A percentile compares a stretch with the other conserved stretches of the same genome.
phyloP scores from a whole-genome alignment of 2,329 filamentous ascomycete species.

The Cladosporium phlei region DNA sequence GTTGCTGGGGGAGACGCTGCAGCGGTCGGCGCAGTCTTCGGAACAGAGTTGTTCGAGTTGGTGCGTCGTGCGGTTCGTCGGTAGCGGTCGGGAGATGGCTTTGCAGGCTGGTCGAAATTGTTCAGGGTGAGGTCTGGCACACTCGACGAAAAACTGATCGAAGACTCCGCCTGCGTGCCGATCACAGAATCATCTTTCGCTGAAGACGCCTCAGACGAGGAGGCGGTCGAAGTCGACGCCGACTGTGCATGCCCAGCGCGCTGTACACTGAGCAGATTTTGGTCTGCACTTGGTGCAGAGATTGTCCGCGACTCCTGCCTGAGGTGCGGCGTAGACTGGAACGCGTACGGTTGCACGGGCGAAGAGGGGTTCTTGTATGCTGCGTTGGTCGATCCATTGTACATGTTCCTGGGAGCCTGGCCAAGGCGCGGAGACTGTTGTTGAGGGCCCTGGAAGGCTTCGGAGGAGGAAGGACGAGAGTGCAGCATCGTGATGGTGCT shows the following conservation, averaged over 20 bases:
- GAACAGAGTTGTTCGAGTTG: conserved; percentile 43
- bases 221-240: conserved; percentile 41
- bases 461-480: conserved; percentile 39
- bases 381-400: conserved; percentile 38
- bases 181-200: conserved; percentile 34
- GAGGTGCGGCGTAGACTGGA: conserved; percentile 50
- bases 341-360: conserved; percentile 48
- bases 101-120: conserved; percentile 54
- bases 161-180: conserved; percentile 28
- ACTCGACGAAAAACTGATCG: conserved; percentile 47
- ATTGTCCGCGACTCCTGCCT: conserved; percentile 53
- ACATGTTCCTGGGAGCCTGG: conserved; percentile 40
- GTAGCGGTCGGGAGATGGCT: conserved; percentile 77
- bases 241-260: conserved; percentile 29
- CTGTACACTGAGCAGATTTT: conserved; percentile 19
- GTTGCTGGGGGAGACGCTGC: conserved; percentile 49
- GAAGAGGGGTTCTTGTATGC: conserved; percentile 40
- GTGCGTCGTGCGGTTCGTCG: conserved; percentile 51
- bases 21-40: conserved; percentile 29
- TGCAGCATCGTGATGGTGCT: conserved; percentile 49
- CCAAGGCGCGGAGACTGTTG: conserved; percentile 34
- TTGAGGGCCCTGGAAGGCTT: conserved; percentile 41
- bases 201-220: conserved; percentile 45
- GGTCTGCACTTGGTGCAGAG: conserved; percentile 46
- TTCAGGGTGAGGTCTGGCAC: conserved; percentile 53